phyloP scores from a whole-genome alignment of 805 yeast species.

The Yamadazyma laniorum region DNA sequence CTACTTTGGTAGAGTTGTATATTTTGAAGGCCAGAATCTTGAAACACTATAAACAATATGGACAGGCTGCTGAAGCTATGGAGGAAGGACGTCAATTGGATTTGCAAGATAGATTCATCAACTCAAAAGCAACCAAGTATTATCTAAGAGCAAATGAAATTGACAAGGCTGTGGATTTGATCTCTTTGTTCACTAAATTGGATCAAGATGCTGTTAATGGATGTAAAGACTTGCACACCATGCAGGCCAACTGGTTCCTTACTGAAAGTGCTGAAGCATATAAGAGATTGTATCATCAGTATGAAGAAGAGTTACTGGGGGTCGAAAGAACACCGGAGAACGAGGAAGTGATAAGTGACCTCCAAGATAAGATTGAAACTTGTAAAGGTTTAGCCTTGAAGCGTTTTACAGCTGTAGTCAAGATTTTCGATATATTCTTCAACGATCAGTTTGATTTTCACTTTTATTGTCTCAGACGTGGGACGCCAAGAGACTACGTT shows the following conservation, averaged over 20 bases:
- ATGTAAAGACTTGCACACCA: conserved; percentile 75
- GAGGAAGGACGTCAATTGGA: conserved; percentile 73
- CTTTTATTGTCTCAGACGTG: conserved; percentile 84
- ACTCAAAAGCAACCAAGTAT: conserved; percentile 84
- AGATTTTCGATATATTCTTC: conserved; percentile 66
- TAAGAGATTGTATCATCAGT: conserved; percentile 49
- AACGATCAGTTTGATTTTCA: conserved; percentile 95
- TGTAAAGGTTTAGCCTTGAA: conserved; percentile 74
- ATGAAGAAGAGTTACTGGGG: conserved; percentile 22
- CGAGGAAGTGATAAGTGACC: conserved; percentile 20
- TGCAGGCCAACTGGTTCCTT: conserved; percentile 92
- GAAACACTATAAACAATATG: conserved; percentile 64
- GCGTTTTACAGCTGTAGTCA: conserved; percentile 64
- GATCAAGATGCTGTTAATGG: conserved; percentile 83
- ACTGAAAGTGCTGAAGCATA: conserved; percentile 84
- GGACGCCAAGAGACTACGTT: conserved; percentile 82
- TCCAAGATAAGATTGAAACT: conserved; percentile 44
- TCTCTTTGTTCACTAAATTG: conserved; percentile 74
- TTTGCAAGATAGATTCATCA: conserved; percentile 87
- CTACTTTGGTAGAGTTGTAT: conserved; percentile 80
- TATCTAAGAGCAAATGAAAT: conserved; percentile 70
- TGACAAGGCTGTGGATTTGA: conserved; percentile 69
- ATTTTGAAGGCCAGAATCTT: conserved; percentile 76
- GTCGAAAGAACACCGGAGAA: conserved; percentile 19
- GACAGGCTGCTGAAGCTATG: conserved; percentile 63